Evolutionary conservation across 352 stramenopile species (phyloP).

Genomic region (Phytophthora hybrid): DNA sequence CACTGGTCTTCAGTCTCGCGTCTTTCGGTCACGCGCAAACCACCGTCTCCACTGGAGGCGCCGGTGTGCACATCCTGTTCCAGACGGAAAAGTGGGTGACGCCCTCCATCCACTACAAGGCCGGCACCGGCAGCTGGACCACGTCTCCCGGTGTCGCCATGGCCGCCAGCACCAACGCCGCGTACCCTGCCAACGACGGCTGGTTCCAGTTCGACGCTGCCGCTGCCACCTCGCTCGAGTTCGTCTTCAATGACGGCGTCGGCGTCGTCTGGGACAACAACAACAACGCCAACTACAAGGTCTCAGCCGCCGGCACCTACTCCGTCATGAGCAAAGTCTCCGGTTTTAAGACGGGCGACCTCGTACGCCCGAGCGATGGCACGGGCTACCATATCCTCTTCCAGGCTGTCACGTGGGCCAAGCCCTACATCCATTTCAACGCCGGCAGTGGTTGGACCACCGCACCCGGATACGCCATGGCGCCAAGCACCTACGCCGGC

Average conservation of each 20-base stretch:
- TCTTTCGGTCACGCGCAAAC: conserved; percentile 18
- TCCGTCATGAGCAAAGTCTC: conserved; percentile 37
- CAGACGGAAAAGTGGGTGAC: conserved; percentile 26
- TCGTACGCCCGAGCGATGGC: conserved; percentile 35
- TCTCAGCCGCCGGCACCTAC: conserved; percentile 28
- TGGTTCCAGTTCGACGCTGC: conserved; percentile 39
- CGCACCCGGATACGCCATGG: conserved; percentile 45
- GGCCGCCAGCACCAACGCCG: conserved; percentile 20
- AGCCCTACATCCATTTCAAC: conserved; percentile 54
- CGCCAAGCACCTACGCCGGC: conserved; percentile 35
- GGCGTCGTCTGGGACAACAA: conserved; percentile 47
- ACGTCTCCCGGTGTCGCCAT: conserved; percentile 28
- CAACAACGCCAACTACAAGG: conserved; percentile 43
- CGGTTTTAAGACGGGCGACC: conserved; percentile 34
- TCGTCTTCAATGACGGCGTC: conserved; percentile 45
- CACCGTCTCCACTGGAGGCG: conserved; percentile 8
- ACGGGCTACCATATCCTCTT: conserved; percentile 45
- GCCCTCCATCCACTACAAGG: conserved; percentile 34
- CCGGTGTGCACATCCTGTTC: conserved; percentile 29
- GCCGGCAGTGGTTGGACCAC: conserved; percentile 47
- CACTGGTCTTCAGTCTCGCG: conserved; percentile 21
- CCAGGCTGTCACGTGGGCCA: conserved; percentile 34
- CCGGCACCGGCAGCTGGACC: conserved; percentile 27
- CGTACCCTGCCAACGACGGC: conserved; percentile 31
- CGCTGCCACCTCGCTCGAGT: conserved; percentile 32